Percentiles rank a stretch among this genome's conserved stretches.
phyloP scores from a whole-genome alignment of 495 filamentous ascomycete species.

The Bacidia rubella region DNA sequence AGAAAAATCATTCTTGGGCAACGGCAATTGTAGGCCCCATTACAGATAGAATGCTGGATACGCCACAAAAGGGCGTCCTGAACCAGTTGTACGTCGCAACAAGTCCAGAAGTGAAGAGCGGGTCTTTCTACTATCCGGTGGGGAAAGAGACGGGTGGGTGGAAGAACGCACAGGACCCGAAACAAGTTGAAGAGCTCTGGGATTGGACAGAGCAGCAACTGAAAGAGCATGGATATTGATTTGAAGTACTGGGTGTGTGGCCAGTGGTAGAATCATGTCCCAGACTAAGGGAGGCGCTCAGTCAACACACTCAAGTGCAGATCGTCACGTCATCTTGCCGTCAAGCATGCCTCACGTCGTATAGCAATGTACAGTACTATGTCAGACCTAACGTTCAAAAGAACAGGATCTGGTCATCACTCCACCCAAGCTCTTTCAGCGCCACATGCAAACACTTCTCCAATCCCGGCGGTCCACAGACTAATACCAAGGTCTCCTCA shows the following conservation, averaged over 20 bases:
- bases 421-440: slow-evolving; percentile 61
- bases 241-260: too few relatives aligned
- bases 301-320: too few relatives aligned
- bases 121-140: slow-evolving; percentile 44
- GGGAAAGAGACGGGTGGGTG: slow-evolving; percentile 27
- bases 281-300: too few relatives aligned
- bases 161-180: slow-evolving; percentile 20
- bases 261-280: too few relatives aligned
- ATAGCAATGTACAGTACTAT: background rate
- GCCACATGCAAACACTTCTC: slow-evolving; percentile 53
- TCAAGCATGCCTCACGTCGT: background rate
- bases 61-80: slow-evolving; percentile 32
- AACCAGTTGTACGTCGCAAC: slow-evolving; percentile 42
- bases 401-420: slow-evolving; percentile 67
- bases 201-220: slow-evolving; percentile 21
- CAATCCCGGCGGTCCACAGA: slow-evolving; percentile 73
- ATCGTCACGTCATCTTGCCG: too few relatives aligned
- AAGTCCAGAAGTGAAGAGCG: slow-evolving; percentile 29
- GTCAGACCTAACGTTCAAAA: slow-evolving; percentile 37
- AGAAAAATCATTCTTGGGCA: slow-evolving; percentile 18
- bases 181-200: slow-evolving; percentile 18
- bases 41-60: slow-evolving; percentile 8
- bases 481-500: slow-evolving; percentile 52
- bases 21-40: slow-evolving; percentile 15
- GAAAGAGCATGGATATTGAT: slow-evolving; percentile 10